Evolutionary conservation across 139 green algal genomes (phyloP), one percentile per base, ranked within the genome.

Genomic region (Dunaliella primolecta): DNA sequence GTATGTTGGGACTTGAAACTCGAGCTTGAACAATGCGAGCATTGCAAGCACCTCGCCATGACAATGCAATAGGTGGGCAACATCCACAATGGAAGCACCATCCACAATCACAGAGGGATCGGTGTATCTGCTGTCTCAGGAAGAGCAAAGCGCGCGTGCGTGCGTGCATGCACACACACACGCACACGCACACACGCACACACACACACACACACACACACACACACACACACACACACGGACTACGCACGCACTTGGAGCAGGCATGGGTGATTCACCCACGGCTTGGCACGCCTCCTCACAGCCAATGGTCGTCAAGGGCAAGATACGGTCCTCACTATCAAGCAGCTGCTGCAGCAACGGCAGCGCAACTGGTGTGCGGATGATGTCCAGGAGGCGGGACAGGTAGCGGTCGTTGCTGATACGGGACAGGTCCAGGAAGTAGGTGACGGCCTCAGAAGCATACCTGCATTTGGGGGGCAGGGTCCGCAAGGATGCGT

Each of bases 301-400:
- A 32, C 57, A 75, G 32, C 33, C 35, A n/a, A 70, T 77, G 1
- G 30, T 25, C 27, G 57, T 1, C 78, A 81, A 35, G 29, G 71
- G 57, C 84, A 81, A 37, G 56, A 92, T 81, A 81, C 85, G 84
- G 84, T 91, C 87, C 23, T 86, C 76, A 29, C 78, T 87, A 33
- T 30, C 79, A 1, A 91, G 81, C 70, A 98, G 92, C 84, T 95
- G 91, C 2, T 97, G 83, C 35, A 96, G 88, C 82, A 99, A 89
- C 0, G 92, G 85, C 23, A 75, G 88, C 34, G 77, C 36, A 1
- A n/a, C 37, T 0, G 93, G 90, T 3, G 88, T 89, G 35, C 88
- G 84, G 31, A 99, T 88, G 32, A 99, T 95, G 82, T 96, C 92
- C 32, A 97, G 81, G 64, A 99, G 92, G 34, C 93, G 92, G 32